phyloP scores from a whole-genome alignment of 306 rosid species.

The Quercus ilex region DNA sequence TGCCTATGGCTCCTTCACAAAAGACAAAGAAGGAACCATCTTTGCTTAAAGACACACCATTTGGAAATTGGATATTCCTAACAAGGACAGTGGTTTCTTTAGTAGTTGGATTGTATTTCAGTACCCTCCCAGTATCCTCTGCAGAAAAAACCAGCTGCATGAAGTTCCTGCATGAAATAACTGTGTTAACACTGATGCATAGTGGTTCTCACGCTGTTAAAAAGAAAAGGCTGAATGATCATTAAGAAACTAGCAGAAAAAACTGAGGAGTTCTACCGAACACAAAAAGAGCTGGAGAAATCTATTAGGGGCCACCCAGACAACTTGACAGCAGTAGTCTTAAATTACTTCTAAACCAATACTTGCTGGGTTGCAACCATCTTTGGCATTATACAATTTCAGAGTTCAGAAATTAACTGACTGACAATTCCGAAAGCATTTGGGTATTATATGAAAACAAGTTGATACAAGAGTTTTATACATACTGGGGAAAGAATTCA shows the following conservation, averaged over 20 bases:
- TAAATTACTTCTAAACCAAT: not conserved
- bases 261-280: not conserved
- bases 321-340: not conserved
- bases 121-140: conserved; percentile 71
- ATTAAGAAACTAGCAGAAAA: not conserved
- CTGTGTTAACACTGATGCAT: conserved; percentile 25
- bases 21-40: conserved; percentile 82
- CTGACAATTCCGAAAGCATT: not conserved
- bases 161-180: conserved; percentile 65
- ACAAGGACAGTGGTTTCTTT: conserved; percentile 80
- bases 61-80: conserved; percentile 72
- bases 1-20: conserved; percentile 69
- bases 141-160: conserved; percentile 70
- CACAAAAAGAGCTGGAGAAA: not conserved
- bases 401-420: not conserved
- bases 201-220: not conserved
- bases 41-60: conserved; percentile 89
- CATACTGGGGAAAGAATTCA: not conserved
- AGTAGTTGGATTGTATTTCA: conserved; percentile 69
- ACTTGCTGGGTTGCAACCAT: not conserved
- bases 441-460: not conserved
- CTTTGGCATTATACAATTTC: not conserved
- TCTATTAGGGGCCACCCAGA: not conserved
- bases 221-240: not conserved
- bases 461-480: not conserved